A percentile compares a stretch with the other conserved stretches of the same genome.
These are phyloP conservation scores for Cyphellophora europaea DNA, from an alignment of 2,329 filamentous ascomycete species.

Conservation along the genomic window DNA sequence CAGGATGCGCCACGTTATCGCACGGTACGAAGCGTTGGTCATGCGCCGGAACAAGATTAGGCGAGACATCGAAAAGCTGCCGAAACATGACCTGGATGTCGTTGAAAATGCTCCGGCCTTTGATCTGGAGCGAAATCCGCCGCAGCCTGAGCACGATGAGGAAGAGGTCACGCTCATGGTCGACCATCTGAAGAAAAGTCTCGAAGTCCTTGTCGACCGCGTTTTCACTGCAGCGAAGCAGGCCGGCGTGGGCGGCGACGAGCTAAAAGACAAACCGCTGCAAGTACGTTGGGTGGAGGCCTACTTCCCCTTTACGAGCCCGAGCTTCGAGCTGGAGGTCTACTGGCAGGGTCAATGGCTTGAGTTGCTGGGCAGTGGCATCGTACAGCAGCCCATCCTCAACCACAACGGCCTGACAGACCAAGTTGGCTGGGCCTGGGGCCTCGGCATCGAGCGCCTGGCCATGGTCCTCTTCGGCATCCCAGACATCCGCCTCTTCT, in stretches of 20 bases:
- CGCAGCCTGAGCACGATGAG: constrained; percentile 63
- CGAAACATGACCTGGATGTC: constrained; percentile 26
- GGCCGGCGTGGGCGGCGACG: constrained; percentile 46
- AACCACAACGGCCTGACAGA: constrained; percentile 65
- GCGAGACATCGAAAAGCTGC: constrained; percentile 61
- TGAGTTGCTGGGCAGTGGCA: constrained; percentile 86
- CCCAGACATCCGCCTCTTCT: constrained; percentile 92
- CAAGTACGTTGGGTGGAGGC: constrained; percentile 91
- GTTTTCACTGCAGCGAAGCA: constrained; percentile 72
- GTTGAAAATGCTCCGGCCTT: constrained; percentile 67
- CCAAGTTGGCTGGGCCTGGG: constrained; percentile 89
- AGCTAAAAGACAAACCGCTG: constrained; percentile 59
- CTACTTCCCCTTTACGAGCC: constrained; percentile 94
- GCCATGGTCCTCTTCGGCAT: constrained; percentile 97
- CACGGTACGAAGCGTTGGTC: constrained; percentile 41
- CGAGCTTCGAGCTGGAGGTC: constrained; percentile 92
- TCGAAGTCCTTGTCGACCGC: constrained; percentile 83
- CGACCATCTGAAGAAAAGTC: constrained; percentile 75
- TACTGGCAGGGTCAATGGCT: constrained; percentile 94
- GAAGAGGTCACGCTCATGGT: constrained; percentile 76
- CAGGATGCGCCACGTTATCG: constrained; percentile 47
- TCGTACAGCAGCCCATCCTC: constrained; percentile 75
- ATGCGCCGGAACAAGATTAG: constrained; percentile 51
- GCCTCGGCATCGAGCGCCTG: constrained; percentile 84
- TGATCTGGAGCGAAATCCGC: constrained; percentile 69